Evolutionary conservation across 2,329 filamentous ascomycete species (phyloP).

Genomic region (Elsinoe fawcettii): DNA sequence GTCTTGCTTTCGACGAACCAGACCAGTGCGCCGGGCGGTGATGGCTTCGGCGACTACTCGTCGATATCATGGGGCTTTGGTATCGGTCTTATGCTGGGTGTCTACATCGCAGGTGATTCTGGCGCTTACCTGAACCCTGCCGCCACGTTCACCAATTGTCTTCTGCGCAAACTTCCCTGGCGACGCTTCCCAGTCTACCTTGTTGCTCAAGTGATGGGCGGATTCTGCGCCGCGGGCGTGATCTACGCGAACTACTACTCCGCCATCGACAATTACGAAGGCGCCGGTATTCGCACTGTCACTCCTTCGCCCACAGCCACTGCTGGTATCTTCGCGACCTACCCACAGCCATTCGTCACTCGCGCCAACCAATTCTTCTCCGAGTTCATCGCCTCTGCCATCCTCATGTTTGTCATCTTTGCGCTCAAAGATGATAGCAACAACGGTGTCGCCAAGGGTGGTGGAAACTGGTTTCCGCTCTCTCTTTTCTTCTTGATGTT

Average conservation of each 20-base stretch:
- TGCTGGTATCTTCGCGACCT: slow-evolving; percentile 37
- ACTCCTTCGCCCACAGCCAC: slow-evolving; percentile 29
- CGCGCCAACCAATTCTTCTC: slow-evolving; percentile 53
- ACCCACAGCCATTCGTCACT: slow-evolving; percentile 50
- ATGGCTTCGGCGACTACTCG: slow-evolving; percentile 37
- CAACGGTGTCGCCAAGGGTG: slow-evolving; percentile 27
- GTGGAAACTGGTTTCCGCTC: slow-evolving; percentile 48
- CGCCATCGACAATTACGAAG: slow-evolving; percentile 17
- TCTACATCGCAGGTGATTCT: slow-evolving; percentile 30
- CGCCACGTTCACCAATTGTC: slow-evolving; percentile 20
- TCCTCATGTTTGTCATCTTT: slow-evolving; percentile 61
- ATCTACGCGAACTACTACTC: slow-evolving; percentile 23
- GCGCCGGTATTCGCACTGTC: slow-evolving; percentile 19
- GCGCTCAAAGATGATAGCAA: slow-evolving; percentile 48
- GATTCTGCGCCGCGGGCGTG: slow-evolving; percentile 24
- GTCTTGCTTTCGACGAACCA: slow-evolving; percentile 34
- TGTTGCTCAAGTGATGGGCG: slow-evolving; percentile 18
- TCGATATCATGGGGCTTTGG: slow-evolving; percentile 38
- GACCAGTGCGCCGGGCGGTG: slow-evolving; percentile 34
- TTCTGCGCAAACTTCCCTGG: slow-evolving; percentile 21
- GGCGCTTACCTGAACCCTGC: slow-evolving; percentile 22
- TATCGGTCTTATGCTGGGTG: slow-evolving; percentile 38
- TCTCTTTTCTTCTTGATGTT: slow-evolving; percentile 56
- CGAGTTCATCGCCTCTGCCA: slow-evolving; percentile 55
- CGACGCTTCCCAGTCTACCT: slow-evolving; percentile 17